Evolutionary conservation across 805 yeast genomes (phyloP).

Genomic region (Yamadazyma olivae): DNA sequence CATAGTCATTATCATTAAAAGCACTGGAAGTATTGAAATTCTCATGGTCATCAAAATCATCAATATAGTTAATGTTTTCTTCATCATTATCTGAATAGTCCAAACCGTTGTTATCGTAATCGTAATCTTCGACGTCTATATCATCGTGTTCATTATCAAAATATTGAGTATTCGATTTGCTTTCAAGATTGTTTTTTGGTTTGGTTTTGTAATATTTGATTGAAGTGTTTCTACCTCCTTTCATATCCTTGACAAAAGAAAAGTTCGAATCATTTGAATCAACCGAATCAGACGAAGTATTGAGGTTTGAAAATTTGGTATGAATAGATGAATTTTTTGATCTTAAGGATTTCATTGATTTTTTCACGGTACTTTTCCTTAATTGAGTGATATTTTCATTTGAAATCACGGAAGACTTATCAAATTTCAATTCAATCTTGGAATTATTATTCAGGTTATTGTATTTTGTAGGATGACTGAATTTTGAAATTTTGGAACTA

Average conservation of each 20-base stretch:
- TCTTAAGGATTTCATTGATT: slow-evolving; percentile 3
- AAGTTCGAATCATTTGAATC: slow-evolving; percentile 28
- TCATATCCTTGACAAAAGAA: slow-evolving; percentile 38
- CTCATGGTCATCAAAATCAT: slow-evolving; percentile 18
- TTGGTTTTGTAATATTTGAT: slow-evolving; percentile 41
- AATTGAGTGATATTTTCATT: background rate
- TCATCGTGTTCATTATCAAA: slow-evolving; percentile 31
- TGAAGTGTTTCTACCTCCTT: slow-evolving; percentile 42
- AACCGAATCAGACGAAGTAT: slow-evolving; percentile 18
- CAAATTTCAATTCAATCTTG: no score
- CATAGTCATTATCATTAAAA: background rate
- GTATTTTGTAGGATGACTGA: background rate
- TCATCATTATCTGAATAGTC: slow-evolving; percentile 22
- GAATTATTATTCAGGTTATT: background rate
- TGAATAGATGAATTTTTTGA: slow-evolving; percentile 3
- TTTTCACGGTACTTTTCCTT: background rate
- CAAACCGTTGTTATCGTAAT: slow-evolving; percentile 41
- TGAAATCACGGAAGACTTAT: background rate
- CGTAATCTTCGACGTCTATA: slow-evolving; percentile 34
- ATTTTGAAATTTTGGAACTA: background rate
- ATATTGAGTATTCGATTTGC: slow-evolving; percentile 9
- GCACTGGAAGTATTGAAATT: no score
- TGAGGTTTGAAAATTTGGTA: slow-evolving; percentile 5
- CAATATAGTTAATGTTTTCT: slow-evolving; percentile 19
- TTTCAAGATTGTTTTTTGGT: slow-evolving; percentile 2